Base-by-base conservation (phyloP, 129 eudicot species). In the Helichrysum umbraculigerum region DNA sequence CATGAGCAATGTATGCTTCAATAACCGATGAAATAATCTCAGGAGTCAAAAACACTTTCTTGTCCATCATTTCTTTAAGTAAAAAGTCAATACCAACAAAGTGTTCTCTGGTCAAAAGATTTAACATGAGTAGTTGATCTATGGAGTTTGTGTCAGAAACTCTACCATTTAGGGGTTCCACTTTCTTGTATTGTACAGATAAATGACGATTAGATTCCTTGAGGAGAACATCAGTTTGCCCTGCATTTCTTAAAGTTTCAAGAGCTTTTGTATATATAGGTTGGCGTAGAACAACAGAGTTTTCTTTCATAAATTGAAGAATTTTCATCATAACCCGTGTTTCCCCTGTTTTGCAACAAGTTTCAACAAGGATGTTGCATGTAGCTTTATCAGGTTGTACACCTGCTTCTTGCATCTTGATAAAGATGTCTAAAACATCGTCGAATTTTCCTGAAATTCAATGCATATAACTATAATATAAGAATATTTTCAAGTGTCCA, bases 311-410 rank as follows among this genome's bases (percentile, higher is more conserved):
- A 80, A 81, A 93, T 25, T 82, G 76, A 68, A 93, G 96, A 75
- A 93, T 79, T 76, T 85, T 86, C 60, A 73, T 73, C 63, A 93
- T 87, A 73, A 87, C 84, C 86, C 81, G 63, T 42, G 82, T 87
- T 85, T 90, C 92, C 67, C 89, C 85, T 28, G 87, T 76, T 76
- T 76, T 88, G 82, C 92, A 79, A 77, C 86, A 93, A 69, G 64
- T 85, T 58, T 84, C 89, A 47, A 90, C 76, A 82, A 93, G 58
- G 73, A 93, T 90, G 76, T 93, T 93, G 87, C 98, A 93, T 61
- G 97, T 68, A 57, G 98, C 98, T 85, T 93, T 93, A 79, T 93
- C 98, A 56, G 98, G 98, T 68, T 75, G 89, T 47, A 88, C 97
- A n/a, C 96, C 89, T 78, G 97, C 94, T 12, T 88, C 97, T 83